Base-by-base conservation (phyloP, 306 rosid species). In the Neltuma alba region DNA sequence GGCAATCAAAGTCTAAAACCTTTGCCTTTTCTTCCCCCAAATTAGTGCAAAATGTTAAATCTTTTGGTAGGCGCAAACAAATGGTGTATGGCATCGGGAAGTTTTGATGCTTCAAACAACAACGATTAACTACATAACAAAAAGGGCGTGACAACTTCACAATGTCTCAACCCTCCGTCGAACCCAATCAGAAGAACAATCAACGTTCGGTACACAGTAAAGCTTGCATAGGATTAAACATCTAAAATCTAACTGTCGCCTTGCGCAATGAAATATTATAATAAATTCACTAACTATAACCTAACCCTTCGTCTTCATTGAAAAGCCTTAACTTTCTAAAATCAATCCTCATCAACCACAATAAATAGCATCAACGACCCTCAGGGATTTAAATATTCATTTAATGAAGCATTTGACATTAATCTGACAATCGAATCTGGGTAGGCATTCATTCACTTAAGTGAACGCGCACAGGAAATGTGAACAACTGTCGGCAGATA, bases 121-220 rank as follows among this genome's bases (percentile, higher is more conserved):
- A 20, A 67, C 1, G 1, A 40, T 30, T 27, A 37, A 50, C 31
- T 36, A 65, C 58, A 23, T 50, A 50, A 65, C 30, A 2, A 55
- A 27, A 78, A 50, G 37, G 25, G 34, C 13, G 25, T 34, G 28
- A 55, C 40, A 34, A 21, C 61, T 78, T 70, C 38, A 15, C 44
- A 60, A 44, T 68, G 31, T 41, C 71, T 34, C 41, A 60, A 58
- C 37, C 83, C 28, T 79, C 60, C 5, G 38, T 23, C 62, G 62
- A 78, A 69, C 30, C 82, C 60, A 1, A n/a, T 27, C 44, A 57
- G 57, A n/a, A n/a, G n/a, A 78, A 79, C 27, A 38, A 68, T 58
- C 62, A 4, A 21, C 57, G 44, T 14, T 40, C 13, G 6, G 38
- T 11, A 1, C 2, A 64, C 12, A 34, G 40, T 21, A 38, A n/a